Percentiles rank a stretch among this genome's conserved stretches.
phyloP scores from a whole-genome alignment of 1,284 basidiomycete genomes.

The Porodaedalea pini region DNA sequence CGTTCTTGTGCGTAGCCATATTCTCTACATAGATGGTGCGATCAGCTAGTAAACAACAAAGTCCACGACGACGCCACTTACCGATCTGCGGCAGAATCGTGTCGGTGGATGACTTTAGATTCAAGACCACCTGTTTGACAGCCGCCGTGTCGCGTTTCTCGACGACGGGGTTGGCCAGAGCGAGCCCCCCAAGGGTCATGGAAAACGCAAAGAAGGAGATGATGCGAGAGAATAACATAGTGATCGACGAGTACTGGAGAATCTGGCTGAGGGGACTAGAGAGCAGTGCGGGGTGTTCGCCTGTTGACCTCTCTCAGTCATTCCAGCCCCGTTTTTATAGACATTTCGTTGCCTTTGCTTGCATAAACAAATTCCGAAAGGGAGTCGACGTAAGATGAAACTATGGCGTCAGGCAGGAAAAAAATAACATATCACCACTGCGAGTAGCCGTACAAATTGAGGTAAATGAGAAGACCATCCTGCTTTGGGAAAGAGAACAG shows the following conservation, averaged over 20 bases:
- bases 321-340: background rate
- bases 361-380: background rate
- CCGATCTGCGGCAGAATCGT: slow-evolving; percentile 11
- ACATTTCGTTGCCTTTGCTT: background rate
- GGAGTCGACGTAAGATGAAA: no score
- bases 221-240: slow-evolving; percentile 15
- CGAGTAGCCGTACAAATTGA: background rate
- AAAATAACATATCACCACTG: background rate
- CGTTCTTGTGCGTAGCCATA: slow-evolving; percentile 24
- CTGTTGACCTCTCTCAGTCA: background rate
- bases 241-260: background rate
- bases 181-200: background rate
- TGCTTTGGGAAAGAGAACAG: background rate
- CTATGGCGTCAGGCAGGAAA: slow-evolving; percentile 3
- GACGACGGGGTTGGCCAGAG: slow-evolving; percentile 1
- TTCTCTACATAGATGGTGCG: slow-evolving; percentile 20
- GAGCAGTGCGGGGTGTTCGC: background rate
- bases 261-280: background rate
- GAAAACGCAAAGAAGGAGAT: slow-evolving; percentile 7
- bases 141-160: background rate
- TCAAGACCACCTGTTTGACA: slow-evolving; percentile 4
- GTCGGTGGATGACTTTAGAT: slow-evolving; percentile 9
- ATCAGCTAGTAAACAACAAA: background rate
- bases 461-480: background rate
- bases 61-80: background rate